Percentiles rank a stretch among this genome's conserved stretches.
Conservation (phyloP, 805 yeast genomes). For the Candida tibetensis region DNA sequence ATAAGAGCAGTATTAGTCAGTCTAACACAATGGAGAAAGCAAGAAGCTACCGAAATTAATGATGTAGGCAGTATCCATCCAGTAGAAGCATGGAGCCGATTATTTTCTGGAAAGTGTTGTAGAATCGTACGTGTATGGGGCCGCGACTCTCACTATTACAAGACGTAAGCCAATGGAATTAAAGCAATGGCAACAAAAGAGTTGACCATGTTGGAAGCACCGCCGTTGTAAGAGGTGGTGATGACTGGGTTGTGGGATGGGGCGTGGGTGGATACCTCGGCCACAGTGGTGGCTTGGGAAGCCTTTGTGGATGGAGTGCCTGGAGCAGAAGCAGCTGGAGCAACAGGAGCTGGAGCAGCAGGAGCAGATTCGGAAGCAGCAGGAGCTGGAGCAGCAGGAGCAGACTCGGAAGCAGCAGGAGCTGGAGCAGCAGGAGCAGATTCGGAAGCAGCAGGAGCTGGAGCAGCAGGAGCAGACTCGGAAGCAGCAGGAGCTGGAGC, state of each 20-base stretch:
- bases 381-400: conserved; percentile 2
- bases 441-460: too few species aligned
- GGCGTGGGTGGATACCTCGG: conserved; percentile 2
- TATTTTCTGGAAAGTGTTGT: too few species aligned
- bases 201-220: conserved; percentile 9
- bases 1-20: too few species aligned
- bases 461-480: conserved; percentile 9
- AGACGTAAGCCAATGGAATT: conserved; percentile 30
- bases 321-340: conserved; percentile 3
- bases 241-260: conserved; percentile 8
- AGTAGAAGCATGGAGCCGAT: too few species aligned
- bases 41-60: too few species aligned
- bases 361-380: neutral
- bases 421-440: conserved; percentile 4
- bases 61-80: too few species aligned
- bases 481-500: conserved; percentile 12
- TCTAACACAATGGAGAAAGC: too few species aligned
- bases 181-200: conserved; percentile 28
- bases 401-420: conserved; percentile 5
- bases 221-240: conserved; percentile 14
- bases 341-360: conserved; percentile 2
- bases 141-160: too few species aligned
- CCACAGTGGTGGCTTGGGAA: neutral
- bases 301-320: too few species aligned
- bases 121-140: too few species aligned